Evolutionary conservation across 148 eudicot species (phyloP), one percentile per base, ranked within the genome.

Genomic region (Cornus suecica): DNA sequence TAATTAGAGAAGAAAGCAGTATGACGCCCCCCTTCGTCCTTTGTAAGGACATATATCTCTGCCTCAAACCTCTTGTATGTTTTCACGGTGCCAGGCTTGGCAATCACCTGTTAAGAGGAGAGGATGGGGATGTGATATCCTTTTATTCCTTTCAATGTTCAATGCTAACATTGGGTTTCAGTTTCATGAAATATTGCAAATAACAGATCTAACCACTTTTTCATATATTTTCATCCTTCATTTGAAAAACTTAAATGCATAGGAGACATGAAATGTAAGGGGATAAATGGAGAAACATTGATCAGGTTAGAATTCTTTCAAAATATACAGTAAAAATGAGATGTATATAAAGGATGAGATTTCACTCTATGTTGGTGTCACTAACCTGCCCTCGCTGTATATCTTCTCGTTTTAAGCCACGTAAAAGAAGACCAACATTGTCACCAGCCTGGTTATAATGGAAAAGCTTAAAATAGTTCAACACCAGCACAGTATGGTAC

Each of bases 11-110:
- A 84, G 63, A 93, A 95, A 42, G 93, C 87, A 52, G 99, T 95
- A 73, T 95, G 97, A 22, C 98, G 93, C 10, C 99, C 99, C 79
- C 99, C 98, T 85, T 95, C 97, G 62, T 91, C 99, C 81, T 95
- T 95, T 64, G 97, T 92, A 69, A 95, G 93, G 62, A 91, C 97
- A 81, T 95, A 95, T 74, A 95, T 89, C 81, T 91, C 97, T 61
- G 93, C 99, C 76, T 95, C 97, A 74, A 95, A 93, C 73, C 76
- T 90, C 77, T 88, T 92, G 88, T 82, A 88, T 48, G 98, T 90
- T 77, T 93, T 87, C 77, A 84, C 76, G 60, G 84, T 81, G 80
- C 89, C 93, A 48, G 99, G 97, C 78, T 92, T 95, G 26, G 99
- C 97, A 87, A 95, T 83, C 66, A 95, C 98, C 99, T 95, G 34